Evolutionary conservation across 257 asterid genomes (phyloP).

Genomic region (Solanum acaule): DNA sequence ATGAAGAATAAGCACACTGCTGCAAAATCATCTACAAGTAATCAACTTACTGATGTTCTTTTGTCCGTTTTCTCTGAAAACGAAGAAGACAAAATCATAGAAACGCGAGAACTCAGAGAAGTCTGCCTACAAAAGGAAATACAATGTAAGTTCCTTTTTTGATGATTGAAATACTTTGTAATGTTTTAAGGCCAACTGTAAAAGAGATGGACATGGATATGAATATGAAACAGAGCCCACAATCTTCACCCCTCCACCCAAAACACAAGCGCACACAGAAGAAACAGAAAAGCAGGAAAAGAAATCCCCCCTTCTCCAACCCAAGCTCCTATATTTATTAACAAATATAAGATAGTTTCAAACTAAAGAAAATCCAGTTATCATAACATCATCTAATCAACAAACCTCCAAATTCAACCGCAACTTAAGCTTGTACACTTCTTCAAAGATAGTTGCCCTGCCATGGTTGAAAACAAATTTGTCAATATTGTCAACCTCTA

Average conservation of each 20-base stretch:
- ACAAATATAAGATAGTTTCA: neutral
- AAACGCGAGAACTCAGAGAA: slow-evolving; percentile 71
- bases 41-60: slow-evolving; percentile 71
- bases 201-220: neutral
- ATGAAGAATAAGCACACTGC: neutral
- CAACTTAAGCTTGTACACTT: slow-evolving; percentile 61
- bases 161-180: neutral
- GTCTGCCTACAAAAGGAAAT: slow-evolving; percentile 45
- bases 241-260: neutral
- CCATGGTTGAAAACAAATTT: slow-evolving; percentile 1
- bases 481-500: neutral
- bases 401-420: slow-evolving; percentile 53
- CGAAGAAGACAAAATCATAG: slow-evolving; percentile 86
- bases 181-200: neutral
- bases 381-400: neutral
- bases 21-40: neutral
- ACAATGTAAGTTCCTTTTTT: neutral
- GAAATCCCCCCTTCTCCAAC: neutral
- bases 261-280: neutral
- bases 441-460: slow-evolving; percentile 69
- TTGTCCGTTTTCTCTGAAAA: slow-evolving; percentile 95
- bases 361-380: neutral
- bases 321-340: neutral
- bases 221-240: neutral
- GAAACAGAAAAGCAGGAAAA: neutral